A percentile compares a stretch with the other conserved stretches of the same genome.
Conservation (phyloP, 345 rosid genomes). For the Ailanthus altissimus region DNA sequence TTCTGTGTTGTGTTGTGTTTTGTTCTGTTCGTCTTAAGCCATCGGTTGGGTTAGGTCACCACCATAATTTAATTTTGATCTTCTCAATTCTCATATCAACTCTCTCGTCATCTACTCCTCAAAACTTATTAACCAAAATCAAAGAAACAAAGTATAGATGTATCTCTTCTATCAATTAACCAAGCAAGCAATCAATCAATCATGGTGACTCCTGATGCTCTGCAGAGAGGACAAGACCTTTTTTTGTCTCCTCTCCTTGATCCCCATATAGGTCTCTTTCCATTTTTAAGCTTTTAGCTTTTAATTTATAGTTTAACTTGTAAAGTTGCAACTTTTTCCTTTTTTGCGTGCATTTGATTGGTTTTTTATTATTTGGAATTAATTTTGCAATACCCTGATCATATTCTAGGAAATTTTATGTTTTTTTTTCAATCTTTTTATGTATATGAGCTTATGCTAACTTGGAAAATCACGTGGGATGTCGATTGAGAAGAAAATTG, state of each 20-base stretch:
- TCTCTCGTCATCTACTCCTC: neutral
- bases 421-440: no score
- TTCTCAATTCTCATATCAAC: neutral
- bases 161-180: neutral
- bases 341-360: neutral
- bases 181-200: constrained; percentile 41
- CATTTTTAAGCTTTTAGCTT: neutral
- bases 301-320: neutral
- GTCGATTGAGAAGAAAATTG: constrained; percentile 89
- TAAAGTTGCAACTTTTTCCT: no score
- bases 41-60: neutral
- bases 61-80: no score
- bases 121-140: neutral
- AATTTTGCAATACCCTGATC: neutral
- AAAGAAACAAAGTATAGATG: neutral
- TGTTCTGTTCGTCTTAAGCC: neutral
- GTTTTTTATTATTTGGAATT: neutral
- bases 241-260: constrained; percentile 48
- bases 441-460: constrained; percentile 49
- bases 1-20: neutral
- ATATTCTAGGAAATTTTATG: neutral
- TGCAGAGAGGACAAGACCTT: constrained; percentile 58
- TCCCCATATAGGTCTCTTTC: constrained; percentile 42
- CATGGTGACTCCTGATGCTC: constrained; percentile 72
- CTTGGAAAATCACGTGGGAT: constrained; percentile 52